Percentiles rank a stretch among this genome's conserved stretches.
phyloP scores from a whole-genome alignment of 495 filamentous ascomycete genomes.

The Penicillium egyptiacum region DNA sequence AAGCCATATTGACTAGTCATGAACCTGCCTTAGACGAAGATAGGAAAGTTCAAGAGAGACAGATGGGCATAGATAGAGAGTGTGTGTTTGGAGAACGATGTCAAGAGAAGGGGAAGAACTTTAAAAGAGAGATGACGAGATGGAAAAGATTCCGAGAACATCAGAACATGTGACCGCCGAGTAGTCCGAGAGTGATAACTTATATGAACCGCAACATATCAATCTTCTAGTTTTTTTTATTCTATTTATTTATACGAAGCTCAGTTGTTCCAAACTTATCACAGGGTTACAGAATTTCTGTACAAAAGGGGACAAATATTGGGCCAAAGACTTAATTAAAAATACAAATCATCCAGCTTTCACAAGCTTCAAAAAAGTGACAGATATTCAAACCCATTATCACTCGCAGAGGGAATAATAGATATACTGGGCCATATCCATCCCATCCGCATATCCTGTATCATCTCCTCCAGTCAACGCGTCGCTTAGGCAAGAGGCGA shows the following conservation, averaged over 20 bases:
- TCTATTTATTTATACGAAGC: not conserved
- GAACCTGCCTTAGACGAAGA: slow-evolving; percentile 24
- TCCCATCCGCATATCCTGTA: not conserved
- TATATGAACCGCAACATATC: not conserved
- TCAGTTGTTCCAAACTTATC: not conserved
- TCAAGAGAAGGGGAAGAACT: not conserved
- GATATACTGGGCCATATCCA: not conserved
- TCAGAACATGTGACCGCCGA: not conserved
- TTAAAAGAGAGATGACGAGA: not conserved
- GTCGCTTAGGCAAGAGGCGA: slow-evolving; percentile 62
- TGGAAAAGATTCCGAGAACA: not conserved
- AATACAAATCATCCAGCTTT: slow-evolving; percentile 1
- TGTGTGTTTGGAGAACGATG: not conserved
- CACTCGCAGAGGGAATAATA: not conserved
- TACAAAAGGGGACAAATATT: not conserved
- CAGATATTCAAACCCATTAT: not conserved
- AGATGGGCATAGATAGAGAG: not conserved
- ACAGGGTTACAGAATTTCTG: not conserved
- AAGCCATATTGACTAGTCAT: slow-evolving; percentile 54
- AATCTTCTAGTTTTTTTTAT: not conserved
- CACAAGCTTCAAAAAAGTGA: not conserved
- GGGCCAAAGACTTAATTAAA: slow-evolving; percentile 7
- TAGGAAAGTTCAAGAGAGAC: not conserved
- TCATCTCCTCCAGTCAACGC: not conserved
- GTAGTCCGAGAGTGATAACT: not conserved